These are phyloP conservation scores for Volvox reticuliferus DNA, from an alignment of 139 green algal genomes.

Conservation along the genomic window DNA sequence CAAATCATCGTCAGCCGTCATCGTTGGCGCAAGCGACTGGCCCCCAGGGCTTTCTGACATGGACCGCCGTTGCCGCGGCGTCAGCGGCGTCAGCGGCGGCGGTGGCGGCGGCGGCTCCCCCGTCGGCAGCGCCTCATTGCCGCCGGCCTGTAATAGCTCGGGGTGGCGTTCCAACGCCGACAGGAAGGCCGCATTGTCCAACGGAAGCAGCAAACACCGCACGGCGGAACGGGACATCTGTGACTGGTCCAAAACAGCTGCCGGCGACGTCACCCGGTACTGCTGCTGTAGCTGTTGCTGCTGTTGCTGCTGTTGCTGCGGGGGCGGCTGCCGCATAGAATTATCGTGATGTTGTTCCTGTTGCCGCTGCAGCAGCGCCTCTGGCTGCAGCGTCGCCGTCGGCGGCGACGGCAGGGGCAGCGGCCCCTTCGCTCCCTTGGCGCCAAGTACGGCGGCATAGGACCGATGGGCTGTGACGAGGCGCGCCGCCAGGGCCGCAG, in stretches of 20 bases:
- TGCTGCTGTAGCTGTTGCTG: background rate
- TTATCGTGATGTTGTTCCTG: background rate
- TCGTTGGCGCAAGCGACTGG: too few species aligned
- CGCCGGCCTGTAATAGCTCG: background rate
- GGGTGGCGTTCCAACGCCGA: background rate
- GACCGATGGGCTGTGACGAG: background rate
- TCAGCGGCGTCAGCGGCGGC: background rate
- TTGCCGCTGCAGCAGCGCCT: background rate
- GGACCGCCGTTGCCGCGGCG: background rate
- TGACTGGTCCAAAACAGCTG: background rate
- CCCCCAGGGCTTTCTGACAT: too few species aligned
- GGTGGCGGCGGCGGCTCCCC: background rate
- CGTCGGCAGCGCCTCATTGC: background rate
- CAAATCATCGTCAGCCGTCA: too few species aligned
- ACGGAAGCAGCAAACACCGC: slow-evolving; percentile 13
- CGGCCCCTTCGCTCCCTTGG: background rate
- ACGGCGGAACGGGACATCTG: background rate
- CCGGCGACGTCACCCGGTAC: background rate
- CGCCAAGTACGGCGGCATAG: background rate
- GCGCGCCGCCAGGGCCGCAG: background rate
- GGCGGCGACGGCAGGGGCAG: background rate
- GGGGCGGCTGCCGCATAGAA: background rate
- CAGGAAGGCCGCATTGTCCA: background rate
- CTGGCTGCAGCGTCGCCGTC: background rate
- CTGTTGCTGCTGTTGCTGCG: background rate